Base-by-base conservation (phyloP, 2,329 filamentous ascomycete species). In the Penicillium sp. region DNA sequence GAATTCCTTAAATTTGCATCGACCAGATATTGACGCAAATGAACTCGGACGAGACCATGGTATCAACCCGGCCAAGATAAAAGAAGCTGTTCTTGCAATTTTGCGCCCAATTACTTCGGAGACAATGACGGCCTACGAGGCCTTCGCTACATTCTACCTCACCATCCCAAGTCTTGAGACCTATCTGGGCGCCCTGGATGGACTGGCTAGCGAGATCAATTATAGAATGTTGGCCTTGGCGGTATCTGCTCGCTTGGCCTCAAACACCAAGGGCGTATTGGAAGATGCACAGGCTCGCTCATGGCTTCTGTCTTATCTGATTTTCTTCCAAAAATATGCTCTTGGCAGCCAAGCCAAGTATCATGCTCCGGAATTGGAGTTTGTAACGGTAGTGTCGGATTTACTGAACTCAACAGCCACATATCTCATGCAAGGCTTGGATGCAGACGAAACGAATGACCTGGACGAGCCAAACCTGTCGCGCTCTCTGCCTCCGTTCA, bases 271-370 rank as follows among this genome's bases (percentile, higher is more conserved):
- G 28, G 60, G 70, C 54, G 49, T 60, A 60, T 46, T 72, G 28
- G 65, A 69, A 23, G 70, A 73, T 53, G 65, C 67, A 9, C 69
- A 75, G 39, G 70, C 69, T 53, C 76, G 79, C 15, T 65, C 85
- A 16, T 85, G 82, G 75, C 70, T 87, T 8, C 72, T 87, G 39
- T 77, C 80, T 23, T 80, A 83, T 56, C 79, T 85, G 54, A 81
- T 87, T 44, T 85, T 77, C 64, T 79, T 84, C 60, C 77, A 82
- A 56, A 75, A 76, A 34, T 73, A 76, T 60, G 75, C 75, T n/a
- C 68, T 69, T 29, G 77, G 67, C 63, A 66, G 62, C 31, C 63
- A 70, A 29, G 62, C 64, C 13, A 56, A 62, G 54, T 71, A 65
- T 56, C 72, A 63, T 69, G 74, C 69, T 57, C 75, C 77, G 29